These are phyloP conservation scores for Scheffersomyces amazonensis DNA, from an alignment of 805 yeast genomes.

Conservation along the genomic window DNA sequence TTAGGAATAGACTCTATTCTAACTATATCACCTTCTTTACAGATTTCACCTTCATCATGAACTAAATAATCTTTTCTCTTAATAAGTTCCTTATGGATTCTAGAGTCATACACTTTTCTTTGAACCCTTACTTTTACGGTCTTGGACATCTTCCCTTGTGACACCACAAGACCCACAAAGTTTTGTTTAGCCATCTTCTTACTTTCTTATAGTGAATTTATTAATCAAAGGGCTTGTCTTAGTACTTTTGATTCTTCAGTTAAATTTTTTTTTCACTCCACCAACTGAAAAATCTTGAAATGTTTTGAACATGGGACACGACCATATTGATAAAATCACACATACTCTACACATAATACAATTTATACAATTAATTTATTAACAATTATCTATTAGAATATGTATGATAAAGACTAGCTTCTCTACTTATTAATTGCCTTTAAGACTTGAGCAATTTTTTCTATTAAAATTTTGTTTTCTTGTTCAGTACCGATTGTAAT, in stretches of 20 bases:
- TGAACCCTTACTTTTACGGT: conserved; percentile 92
- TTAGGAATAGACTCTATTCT: conserved; percentile 90
- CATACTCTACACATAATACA: no score
- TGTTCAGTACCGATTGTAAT: conserved; percentile 80
- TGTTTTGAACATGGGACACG: no score
- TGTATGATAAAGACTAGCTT: no score
- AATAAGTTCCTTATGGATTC: conserved; percentile 71
- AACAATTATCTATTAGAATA: no score
- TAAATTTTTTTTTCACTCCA: no score
- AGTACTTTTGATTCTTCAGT: no score
- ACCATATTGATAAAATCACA: no score
- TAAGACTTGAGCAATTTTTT: conserved; percentile 38
- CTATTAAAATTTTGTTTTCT: conserved; percentile 63
- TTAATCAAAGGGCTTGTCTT: no score
- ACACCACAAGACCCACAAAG: conserved; percentile 87
- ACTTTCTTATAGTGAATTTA: no score
- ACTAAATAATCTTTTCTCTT: conserved; percentile 82
- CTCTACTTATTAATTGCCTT: conserved; percentile 10
- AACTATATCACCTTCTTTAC: conserved; percentile 94
- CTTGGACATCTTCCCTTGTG: conserved; percentile 95
- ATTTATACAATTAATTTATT: no score
- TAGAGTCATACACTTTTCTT: conserved; percentile 66
- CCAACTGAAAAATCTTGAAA: no score
- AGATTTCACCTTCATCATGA: conserved; percentile 88
- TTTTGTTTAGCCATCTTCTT: conserved; percentile 78